A percentile compares a stretch with the other conserved stretches of the same genome.
phyloP scores from a whole-genome alignment of 805 yeast species.

The Blastobotrys peoriensis region DNA sequence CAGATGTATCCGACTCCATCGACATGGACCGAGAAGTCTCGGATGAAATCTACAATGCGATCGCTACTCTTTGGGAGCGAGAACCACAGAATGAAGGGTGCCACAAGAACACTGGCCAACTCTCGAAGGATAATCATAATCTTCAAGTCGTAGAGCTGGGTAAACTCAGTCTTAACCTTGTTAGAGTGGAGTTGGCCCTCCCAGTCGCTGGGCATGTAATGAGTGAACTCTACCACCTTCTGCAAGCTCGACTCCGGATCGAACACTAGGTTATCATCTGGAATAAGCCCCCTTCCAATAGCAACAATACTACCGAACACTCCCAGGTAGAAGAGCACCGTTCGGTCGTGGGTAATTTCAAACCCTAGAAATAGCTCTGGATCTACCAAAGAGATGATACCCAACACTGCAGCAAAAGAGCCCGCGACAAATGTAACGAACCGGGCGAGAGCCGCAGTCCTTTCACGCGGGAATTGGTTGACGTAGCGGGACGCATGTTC shows the following conservation, averaged over 20 bases:
- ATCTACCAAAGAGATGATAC: conserved; percentile 67
- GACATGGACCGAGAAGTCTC: conserved; percentile 84
- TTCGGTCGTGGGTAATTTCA: conserved; percentile 74
- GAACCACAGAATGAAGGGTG: conserved; percentile 88
- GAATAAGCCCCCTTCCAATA: conserved; percentile 62
- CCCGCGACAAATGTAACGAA: conserved; percentile 76
- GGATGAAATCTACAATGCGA: conserved; percentile 78
- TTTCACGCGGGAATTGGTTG: conserved; percentile 86
- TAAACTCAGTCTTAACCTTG: conserved; percentile 76
- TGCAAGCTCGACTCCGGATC: conserved; percentile 87
- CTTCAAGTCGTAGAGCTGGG: conserved; percentile 68
- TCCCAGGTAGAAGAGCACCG: conserved; percentile 83
- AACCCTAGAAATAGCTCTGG: conserved; percentile 88
- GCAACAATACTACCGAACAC: conserved; percentile 87
- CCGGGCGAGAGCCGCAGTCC: conserved; percentile 46
- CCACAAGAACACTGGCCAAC: conserved; percentile 68
- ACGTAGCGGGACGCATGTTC: conserved; percentile 78
- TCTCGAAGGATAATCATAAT: conserved; percentile 68
- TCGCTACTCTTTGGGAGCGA: conserved; percentile 69
- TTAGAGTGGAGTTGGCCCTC: conserved; percentile 78
- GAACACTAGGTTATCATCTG: conserved; percentile 64
- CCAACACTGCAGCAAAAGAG: conserved; percentile 82
- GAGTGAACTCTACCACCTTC: conserved; percentile 81
- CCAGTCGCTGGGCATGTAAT: conserved; percentile 85
- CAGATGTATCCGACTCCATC: conserved; percentile 96